These are phyloP conservation scores for Discostella stelligera DNA, from an alignment of 352 stramenopile genomes.

Conservation along the genomic window DNA sequence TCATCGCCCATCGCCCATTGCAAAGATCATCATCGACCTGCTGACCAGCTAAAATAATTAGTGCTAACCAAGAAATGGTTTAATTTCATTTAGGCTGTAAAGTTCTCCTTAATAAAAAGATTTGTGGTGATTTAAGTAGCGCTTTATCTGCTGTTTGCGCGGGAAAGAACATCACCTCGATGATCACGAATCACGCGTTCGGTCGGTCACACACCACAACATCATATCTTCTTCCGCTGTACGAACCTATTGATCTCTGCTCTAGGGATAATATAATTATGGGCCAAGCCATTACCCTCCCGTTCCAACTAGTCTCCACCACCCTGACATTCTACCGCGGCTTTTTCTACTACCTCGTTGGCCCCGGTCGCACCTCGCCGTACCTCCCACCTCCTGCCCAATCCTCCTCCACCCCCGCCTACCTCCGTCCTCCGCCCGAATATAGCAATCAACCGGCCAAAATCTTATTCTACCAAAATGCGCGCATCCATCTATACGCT, in stretches of 20 bases:
- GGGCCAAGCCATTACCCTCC: conserved; percentile 58
- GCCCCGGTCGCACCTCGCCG: conserved; percentile 41
- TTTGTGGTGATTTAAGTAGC: too few species aligned
- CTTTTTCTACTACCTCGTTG: conserved; percentile 72
- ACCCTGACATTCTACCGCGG: conserved; percentile 70
- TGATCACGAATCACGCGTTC: too few species aligned
- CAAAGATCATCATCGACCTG: too few species aligned
- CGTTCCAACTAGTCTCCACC: conserved; percentile 49
- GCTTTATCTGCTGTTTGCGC: too few species aligned
- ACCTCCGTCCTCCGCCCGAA: conserved; percentile 22
- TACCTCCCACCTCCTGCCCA: conserved; percentile 56
- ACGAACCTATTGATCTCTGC: too few species aligned
- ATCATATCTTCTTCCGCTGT: not conserved
- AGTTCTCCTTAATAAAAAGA: too few species aligned
- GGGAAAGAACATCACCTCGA: too few species aligned
- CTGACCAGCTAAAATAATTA: too few species aligned
- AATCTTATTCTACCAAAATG: conserved; percentile 71
- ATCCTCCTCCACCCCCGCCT: not conserved
- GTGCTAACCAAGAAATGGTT: too few species aligned
- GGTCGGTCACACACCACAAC: too few species aligned
- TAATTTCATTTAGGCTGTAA: too few species aligned
- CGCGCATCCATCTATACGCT: conserved; percentile 90
- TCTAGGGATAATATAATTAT: conserved; percentile 31
- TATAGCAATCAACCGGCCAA: conserved; percentile 12
- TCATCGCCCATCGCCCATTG: too few species aligned